Base-by-base conservation (phyloP, 1,284 basidiomycete genomes). In the Pterulicium gracile region DNA sequence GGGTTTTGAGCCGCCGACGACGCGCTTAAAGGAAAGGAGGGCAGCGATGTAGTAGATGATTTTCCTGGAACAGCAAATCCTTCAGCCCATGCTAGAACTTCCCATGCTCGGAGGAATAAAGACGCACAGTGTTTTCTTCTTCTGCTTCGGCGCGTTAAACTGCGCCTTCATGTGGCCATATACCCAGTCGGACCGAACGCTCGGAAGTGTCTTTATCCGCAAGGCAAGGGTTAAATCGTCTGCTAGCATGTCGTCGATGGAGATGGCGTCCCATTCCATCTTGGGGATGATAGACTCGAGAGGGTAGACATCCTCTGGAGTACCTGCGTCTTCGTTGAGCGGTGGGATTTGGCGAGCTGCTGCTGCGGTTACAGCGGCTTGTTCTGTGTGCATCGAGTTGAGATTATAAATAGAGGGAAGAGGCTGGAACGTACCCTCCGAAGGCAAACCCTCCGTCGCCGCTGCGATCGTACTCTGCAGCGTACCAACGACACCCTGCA, bases 391-490 rank as follows among this genome's bases (percentile, higher is more conserved):
- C 19, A 39, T 15, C n/a, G 36, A 17, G 15, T 15, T 39, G 19
- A 39, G 15, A 7, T 10, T n/a, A n/a, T 10, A 32, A 39, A 18
- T 40, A 47, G 15, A 45, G 12, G 23, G 2, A 15, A 42, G 32
- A 41, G 1, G 45, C 15, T 14, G 27, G 32, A 22, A 61, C 74
- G 32, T 46, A 85, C 87, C 82, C 56, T 67, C 61, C 0, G 80
- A 79, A 53, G 86, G 79, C 40, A 91, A 64, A 17, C 74, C 73
- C 42, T 68, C 71, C 0, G 84, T 81, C 40, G 77, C 81, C 51
- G 73, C 77, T 42, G 81, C 77, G 52, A 97, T 94, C 41, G 81
- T 77, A 22, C 83, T 76, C 68, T 88, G 85, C 46, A 97, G 67
- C 63, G 88, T 80, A 43, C 71, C 73, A 54, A 82, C 79, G 17